These are phyloP conservation scores for Leishmania lainsoni DNA, from an alignment of 208 protist species.

Conservation along the genomic window DNA sequence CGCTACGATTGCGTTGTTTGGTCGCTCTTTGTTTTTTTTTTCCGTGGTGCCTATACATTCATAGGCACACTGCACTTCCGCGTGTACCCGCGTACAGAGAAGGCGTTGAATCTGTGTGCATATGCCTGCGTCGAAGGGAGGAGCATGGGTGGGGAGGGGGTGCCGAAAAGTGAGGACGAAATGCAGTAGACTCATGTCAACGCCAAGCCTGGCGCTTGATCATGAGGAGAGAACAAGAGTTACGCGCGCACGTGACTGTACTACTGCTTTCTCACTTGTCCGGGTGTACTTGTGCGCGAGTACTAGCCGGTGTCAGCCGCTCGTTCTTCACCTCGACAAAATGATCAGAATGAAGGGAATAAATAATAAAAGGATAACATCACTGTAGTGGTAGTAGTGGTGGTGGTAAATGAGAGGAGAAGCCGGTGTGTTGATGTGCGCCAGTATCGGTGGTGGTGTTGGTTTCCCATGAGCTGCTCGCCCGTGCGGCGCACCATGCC, in stretches of 20 bases:
- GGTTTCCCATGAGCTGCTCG: background rate
- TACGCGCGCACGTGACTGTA: background rate
- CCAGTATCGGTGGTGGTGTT: background rate
- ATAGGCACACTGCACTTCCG: too few species aligned
- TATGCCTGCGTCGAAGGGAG: background rate
- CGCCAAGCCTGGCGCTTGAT: background rate
- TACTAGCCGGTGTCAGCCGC: background rate
- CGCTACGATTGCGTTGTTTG: background rate
- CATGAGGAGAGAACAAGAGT: background rate
- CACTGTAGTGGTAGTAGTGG: background rate
- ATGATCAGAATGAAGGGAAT: background rate
- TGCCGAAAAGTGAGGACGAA: background rate
- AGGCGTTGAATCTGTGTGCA: too few species aligned
- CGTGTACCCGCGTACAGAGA: background rate
- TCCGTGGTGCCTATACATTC: background rate
- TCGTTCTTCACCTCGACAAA: background rate
- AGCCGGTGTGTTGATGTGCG: background rate
- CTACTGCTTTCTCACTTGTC: background rate
- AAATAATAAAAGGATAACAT: conserved; percentile 8
- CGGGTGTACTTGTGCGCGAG: background rate
- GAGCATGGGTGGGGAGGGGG: background rate
- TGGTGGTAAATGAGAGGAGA: background rate
- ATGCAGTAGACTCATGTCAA: conserved; percentile 2
- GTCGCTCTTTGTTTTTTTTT: conserved; percentile 9
- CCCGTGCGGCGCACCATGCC: background rate